A percentile compares a stretch with the other conserved stretches of the same genome.
phyloP scores from a whole-genome alignment of 139 green algal species.

The Pseudopediastrum boryanum region DNA sequence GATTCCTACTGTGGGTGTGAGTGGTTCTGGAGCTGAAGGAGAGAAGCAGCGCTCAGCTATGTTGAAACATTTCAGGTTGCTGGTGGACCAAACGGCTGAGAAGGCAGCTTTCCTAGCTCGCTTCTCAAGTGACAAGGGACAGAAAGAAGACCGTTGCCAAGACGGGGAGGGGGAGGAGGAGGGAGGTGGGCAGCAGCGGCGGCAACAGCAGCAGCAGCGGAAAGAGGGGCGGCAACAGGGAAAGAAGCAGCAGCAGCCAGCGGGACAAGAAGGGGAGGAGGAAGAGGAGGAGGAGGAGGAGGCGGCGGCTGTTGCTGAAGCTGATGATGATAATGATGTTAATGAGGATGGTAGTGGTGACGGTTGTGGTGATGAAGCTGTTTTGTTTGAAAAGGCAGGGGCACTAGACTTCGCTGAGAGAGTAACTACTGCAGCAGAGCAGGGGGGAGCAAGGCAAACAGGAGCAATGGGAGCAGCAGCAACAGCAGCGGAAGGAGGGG shows the following conservation, averaged over 20 bases:
- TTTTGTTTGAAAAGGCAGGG: too few species aligned
- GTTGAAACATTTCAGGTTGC: slow-evolving; percentile 64
- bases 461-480: background rate
- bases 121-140: slow-evolving; percentile 4
- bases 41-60: slow-evolving; percentile 47
- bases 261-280: too few species aligned
- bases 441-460: background rate
- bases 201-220: slow-evolving; percentile 14
- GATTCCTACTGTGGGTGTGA: slow-evolving; percentile 83
- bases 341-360: too few species aligned
- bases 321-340: background rate
- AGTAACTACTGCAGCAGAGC: too few species aligned
- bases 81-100: slow-evolving; percentile 70
- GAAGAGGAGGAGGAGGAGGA: too few species aligned
- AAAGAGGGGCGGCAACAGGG: background rate
- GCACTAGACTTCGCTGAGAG: too few species aligned
- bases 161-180: background rate
- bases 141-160: background rate
- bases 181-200: background rate
- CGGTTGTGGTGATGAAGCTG: too few species aligned
- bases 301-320: too few species aligned
- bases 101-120: slow-evolving; percentile 65
- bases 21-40: slow-evolving; percentile 48
- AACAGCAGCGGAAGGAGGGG: background rate
- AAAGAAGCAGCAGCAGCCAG: background rate